Evolutionary conservation across 2,329 filamentous ascomycete genomes (phyloP).

Genomic region (Salinomyces thailandicus): DNA sequence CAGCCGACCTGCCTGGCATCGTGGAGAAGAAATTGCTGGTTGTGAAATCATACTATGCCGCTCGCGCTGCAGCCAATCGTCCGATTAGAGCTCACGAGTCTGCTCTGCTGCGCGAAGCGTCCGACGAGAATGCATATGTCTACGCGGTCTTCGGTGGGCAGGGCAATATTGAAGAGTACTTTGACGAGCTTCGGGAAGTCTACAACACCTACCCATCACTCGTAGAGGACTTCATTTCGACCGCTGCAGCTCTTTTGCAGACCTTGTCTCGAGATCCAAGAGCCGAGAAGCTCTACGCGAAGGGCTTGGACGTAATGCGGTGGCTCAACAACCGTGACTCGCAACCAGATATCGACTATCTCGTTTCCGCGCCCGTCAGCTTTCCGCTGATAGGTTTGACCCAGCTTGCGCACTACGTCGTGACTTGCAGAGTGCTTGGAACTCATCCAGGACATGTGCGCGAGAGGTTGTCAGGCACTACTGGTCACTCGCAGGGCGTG

Average conservation of each 20-base stretch:
- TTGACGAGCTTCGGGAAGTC: constrained; percentile 88
- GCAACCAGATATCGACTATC: constrained; percentile 87
- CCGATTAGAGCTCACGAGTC: constrained; percentile 89
- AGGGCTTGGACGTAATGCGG: constrained; percentile 87
- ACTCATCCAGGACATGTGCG: constrained; percentile 81
- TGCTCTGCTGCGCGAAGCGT: constrained; percentile 77
- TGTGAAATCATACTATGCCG: constrained; percentile 83
- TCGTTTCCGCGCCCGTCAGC: constrained; percentile 90
- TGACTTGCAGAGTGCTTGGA: constrained; percentile 85
- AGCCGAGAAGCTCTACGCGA: constrained; percentile 91
- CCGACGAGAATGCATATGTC: constrained; percentile 70
- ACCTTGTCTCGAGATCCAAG: constrained; percentile 69
- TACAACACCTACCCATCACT: constrained; percentile 87
- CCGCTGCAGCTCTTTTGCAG: constrained; percentile 79
- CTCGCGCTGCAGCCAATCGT: constrained; percentile 71
- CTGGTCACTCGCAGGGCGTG: constrained; percentile 93
- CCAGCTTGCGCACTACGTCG: constrained; percentile 88
- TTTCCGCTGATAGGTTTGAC: constrained; percentile 92
- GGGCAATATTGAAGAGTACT: constrained; percentile 99
- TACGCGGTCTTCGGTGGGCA: constrained; percentile 96
- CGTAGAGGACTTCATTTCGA: constrained; percentile 70
- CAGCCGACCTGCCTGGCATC: constrained; percentile 77
- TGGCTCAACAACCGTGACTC: constrained; percentile 86
- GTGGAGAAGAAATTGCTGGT: constrained; percentile 84
- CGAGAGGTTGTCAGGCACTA: constrained; percentile 74